Percentiles rank a stretch among this genome's conserved stretches.
Conservation (phyloP, 345 rosid genomes). For the Erucastrum elatum region DNA sequence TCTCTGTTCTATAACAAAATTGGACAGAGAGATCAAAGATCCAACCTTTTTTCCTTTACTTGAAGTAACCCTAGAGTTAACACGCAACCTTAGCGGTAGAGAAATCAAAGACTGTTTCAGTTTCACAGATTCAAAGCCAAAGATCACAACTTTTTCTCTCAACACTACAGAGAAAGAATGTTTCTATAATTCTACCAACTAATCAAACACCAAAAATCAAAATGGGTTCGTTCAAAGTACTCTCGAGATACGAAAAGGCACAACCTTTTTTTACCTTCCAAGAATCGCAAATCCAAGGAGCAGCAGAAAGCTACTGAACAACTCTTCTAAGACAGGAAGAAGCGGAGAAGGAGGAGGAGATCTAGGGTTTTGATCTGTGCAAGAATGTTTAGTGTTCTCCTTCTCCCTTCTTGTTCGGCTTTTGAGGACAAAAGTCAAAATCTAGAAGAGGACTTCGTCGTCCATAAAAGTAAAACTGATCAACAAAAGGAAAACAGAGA, state of each 20-base stretch:
- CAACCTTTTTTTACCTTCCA: not conserved
- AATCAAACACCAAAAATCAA: conserved; percentile 6
- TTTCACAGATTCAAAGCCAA: conserved; percentile 18
- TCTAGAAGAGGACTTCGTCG: conserved; percentile 28
- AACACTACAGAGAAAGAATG: not conserved
- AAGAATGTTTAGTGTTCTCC: not conserved
- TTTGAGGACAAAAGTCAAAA: conserved; percentile 33
- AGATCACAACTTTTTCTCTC: conserved; percentile 8
- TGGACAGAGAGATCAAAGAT: conserved; percentile 10
- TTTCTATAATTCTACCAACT: not conserved
- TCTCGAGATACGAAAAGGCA: not conserved
- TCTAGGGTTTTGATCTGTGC: conserved; percentile 14
- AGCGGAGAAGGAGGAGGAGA: not conserved
- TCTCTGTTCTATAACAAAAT: not conserved
- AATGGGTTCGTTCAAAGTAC: conserved; percentile 12
- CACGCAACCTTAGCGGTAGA: not conserved
- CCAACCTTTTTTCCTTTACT: not conserved
- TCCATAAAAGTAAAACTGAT: conserved; percentile 36
- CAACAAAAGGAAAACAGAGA: conserved; percentile 1
- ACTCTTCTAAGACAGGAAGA: not conserved
- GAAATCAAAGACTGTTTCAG: not conserved
- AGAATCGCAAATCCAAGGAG: conserved; percentile 6
- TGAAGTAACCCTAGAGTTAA: not conserved
- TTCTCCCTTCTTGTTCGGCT: not conserved
- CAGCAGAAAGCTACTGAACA: conserved; percentile 20